Evolutionary conservation across 106 monocot genomes (phyloP).

Genomic region (Vanilla planifolia): DNA sequence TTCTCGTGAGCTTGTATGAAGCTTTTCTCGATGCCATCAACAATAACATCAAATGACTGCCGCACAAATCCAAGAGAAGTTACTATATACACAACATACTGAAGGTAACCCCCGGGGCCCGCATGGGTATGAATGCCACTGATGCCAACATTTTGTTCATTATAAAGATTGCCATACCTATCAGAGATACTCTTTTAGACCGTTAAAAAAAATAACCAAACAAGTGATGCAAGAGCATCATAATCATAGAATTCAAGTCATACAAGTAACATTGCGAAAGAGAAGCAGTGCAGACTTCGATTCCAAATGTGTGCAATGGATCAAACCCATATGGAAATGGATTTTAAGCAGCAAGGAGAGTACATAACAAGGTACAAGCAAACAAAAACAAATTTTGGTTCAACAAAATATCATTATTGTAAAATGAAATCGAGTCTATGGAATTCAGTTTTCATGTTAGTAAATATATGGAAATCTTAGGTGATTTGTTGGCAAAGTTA

Average conservation of each 20-base stretch:
- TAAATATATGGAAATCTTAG: too few species aligned
- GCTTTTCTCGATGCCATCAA: constrained; percentile 86
- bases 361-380: not conserved
- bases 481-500: too few species aligned
- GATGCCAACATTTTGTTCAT: constrained; percentile 77
- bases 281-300: too few species aligned
- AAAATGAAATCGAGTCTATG: too few species aligned
- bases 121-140: constrained; percentile 93
- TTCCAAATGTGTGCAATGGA: too few species aligned
- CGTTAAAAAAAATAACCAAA: not conserved
- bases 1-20: constrained; percentile 85
- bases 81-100: constrained; percentile 82
- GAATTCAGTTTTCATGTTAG: too few species aligned
- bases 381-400: too few species aligned
- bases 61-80: constrained; percentile 90
- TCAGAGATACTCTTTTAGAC: not conserved
- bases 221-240: not conserved
- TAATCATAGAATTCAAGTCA: not conserved
- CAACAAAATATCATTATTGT: too few species aligned
- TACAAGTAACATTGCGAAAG: too few species aligned
- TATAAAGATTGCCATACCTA: constrained; percentile 80
- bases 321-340: too few species aligned
- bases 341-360: not conserved
- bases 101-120: constrained; percentile 95
- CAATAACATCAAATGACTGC: constrained; percentile 85